Conservation (phyloP, 805 yeast species). For the Saccharomycopsis fibuligera region DNA sequence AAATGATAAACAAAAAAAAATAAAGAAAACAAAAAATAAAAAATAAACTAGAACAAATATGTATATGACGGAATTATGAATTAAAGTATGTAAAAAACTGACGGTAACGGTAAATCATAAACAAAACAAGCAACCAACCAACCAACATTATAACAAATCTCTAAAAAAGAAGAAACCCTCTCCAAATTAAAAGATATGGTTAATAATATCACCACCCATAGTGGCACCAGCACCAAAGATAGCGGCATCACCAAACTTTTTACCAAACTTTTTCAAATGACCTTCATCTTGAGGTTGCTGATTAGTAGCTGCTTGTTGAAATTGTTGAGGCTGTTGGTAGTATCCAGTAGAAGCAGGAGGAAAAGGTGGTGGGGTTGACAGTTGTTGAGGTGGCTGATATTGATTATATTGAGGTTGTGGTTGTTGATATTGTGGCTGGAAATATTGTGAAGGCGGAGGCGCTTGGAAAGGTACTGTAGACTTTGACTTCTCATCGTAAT, state of each 20-base stretch:
- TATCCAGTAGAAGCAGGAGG: constrained; percentile 47
- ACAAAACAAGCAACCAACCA: background rate
- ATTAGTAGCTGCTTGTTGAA: constrained; percentile 27
- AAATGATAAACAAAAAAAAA: background rate
- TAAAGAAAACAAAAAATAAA: background rate
- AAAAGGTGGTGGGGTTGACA: constrained; percentile 32
- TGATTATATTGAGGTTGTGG: constrained; percentile 29
- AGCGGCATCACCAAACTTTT: constrained; percentile 86
- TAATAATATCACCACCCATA: constrained; percentile 72
- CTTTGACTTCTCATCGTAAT: constrained; percentile 1
- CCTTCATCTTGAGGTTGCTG: constrained; percentile 30
- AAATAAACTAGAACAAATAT: background rate
- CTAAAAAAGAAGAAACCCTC: background rate
- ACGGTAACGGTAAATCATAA: background rate
- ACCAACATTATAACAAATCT: too few relatives aligned
- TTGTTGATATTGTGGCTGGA: constrained; percentile 22
- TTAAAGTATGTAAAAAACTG: background rate
- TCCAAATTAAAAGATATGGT: constrained; percentile 53
- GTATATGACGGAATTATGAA: background rate
- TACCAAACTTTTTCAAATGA: constrained; percentile 56
- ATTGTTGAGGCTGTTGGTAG: constrained; percentile 36
- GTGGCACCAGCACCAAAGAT: constrained; percentile 97
- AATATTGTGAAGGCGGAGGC: constrained; percentile 3
- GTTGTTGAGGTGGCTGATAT: constrained; percentile 26
- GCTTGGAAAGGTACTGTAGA: background rate